These are phyloP conservation scores for Pythium scleroteichum DNA, from an alignment of 352 stramenopile species.

Conservation along the genomic window DNA sequence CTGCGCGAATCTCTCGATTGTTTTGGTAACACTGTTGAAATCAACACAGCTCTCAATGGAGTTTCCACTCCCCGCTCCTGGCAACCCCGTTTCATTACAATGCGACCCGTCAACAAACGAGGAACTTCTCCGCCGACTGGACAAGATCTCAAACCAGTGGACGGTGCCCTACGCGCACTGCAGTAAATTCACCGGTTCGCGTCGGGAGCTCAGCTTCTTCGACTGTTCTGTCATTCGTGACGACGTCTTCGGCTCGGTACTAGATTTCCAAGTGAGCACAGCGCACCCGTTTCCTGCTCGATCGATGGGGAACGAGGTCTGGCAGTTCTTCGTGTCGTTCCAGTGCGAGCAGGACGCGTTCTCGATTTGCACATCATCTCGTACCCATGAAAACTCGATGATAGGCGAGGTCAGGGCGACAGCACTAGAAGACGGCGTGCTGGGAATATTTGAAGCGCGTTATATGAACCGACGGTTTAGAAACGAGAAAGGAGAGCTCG, in stretches of 20 bases:
- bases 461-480: constrained; percentile 6
- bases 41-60: too few species aligned
- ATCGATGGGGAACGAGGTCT: constrained; percentile 1
- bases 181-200: background rate
- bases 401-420: background rate
- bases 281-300: background rate
- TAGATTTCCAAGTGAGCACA: constrained; percentile 2
- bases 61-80: background rate
- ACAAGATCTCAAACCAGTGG: constrained; percentile 6
- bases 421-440: background rate
- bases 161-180: constrained; percentile 2
- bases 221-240: background rate
- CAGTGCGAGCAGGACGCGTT: constrained; percentile 2
- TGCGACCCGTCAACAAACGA: constrained; percentile 1
- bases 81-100: background rate
- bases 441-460: constrained; percentile 3
- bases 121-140: background rate
- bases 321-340: constrained; percentile 2
- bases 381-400: background rate
- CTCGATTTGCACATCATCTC: background rate
- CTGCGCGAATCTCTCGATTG: too few species aligned
- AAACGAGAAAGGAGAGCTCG: constrained; percentile 11
- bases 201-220: constrained; percentile 1
- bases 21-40: too few species aligned
- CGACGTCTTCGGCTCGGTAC: background rate